Base-by-base conservation (phyloP, 768 basidiomycete genomes). In the Polyporus arcularius region DNA sequence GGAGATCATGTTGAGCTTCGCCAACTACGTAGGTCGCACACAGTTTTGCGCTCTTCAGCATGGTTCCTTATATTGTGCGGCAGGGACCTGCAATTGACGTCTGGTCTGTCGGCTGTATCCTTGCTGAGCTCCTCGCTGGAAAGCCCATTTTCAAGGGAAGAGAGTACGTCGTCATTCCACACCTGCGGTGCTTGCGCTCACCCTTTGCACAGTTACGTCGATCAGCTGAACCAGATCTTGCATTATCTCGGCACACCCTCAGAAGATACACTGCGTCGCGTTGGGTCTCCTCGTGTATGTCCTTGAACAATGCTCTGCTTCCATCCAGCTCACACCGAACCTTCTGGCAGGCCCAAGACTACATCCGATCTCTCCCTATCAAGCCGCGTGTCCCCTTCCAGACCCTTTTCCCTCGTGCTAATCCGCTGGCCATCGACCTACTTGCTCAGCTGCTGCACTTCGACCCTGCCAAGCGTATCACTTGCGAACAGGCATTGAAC, bases 171-270 rank as follows among this genome's bases (percentile, higher is more conserved):
- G 3, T 38, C 16, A 35, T 31, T 4, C 42, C 42, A 6, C 14
- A 21, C 8, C 31, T 10, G 45, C 61, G 45, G 30, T 55, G 50
- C 40, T 35, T 61, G 60, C 41, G 53, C 60, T 58, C 53, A 64
- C 15, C 63, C 40, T 28, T 8, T 56, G 15, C 53, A 9, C 68
- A 94, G 92, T 72, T 98, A 99, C 72, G 96, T 99, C 57, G 97
- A 99, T 73, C 97, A 99, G 73, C 82, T 98, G 53, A 98, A 98
- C 72, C 94, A 97, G 75, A 98, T 99, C 70, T 81, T 99, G 40
- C 96, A 98, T 74, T 94, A 96, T 70, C 86, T 98, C n/a, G 97
- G 97, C 28, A 98, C 97, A 0, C 97, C 96, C 0, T 92, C 92
- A 18, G 97, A 99, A 72, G 94, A 96, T 63, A 97, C 97, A 0